phyloP scores from a whole-genome alignment of 345 rosid genomes.

The Populus tremula region DNA sequence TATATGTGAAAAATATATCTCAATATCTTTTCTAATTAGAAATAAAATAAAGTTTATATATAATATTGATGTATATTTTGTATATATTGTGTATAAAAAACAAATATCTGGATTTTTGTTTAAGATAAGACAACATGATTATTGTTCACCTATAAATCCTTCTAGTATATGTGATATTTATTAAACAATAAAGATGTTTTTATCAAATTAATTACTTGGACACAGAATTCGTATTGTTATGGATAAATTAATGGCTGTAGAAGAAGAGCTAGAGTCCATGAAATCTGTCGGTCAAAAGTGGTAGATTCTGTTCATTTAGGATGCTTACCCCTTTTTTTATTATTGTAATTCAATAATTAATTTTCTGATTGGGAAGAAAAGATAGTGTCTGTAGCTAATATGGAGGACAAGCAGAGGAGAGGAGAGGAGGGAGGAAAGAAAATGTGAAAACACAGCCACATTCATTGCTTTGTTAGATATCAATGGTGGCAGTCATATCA shows the following conservation, averaged over 20 bases:
- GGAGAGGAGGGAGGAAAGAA: background rate
- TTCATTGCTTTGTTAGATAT: background rate
- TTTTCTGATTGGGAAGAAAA: background rate
- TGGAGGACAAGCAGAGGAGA: background rate
- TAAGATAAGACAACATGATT: too few relatives aligned
- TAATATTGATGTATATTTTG: too few relatives aligned
- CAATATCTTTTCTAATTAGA: too few relatives aligned
- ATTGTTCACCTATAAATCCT: too few relatives aligned
- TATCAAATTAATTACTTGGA: too few relatives aligned
- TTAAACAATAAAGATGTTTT: too few relatives aligned
- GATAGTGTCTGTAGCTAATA: background rate
- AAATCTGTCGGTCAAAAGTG: constrained; percentile 20
- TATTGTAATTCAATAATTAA: background rate
- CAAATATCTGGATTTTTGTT: too few relatives aligned
- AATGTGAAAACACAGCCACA: background rate
- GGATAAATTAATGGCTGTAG: background rate
- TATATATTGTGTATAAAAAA: too few relatives aligned
- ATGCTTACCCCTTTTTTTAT: constrained; percentile 22
- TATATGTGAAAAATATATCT: too few relatives aligned
- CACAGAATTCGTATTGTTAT: too few relatives aligned
- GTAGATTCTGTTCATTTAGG: constrained; percentile 36
- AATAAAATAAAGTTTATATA: too few relatives aligned
- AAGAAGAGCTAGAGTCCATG: background rate
- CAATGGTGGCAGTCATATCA: constrained; percentile 17
- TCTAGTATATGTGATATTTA: too few relatives aligned